A percentile compares a stretch with the other conserved stretches of the same genome.
These are phyloP conservation scores for Calocybe cyanea DNA, from an alignment of 768 basidiomycete species.

Conservation along the genomic window DNA sequence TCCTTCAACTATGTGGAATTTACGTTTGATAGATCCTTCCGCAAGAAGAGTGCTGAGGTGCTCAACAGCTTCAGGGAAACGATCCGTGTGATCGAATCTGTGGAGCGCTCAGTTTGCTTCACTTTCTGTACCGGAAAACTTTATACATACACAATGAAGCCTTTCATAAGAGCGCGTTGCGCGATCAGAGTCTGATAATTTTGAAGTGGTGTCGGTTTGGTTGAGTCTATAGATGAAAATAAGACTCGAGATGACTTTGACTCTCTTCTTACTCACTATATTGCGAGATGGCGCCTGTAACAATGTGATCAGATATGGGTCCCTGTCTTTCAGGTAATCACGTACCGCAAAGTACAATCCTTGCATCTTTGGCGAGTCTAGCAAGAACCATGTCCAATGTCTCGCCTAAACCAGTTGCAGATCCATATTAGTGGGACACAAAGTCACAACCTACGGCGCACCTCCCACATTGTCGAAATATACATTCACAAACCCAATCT, in stretches of 20 bases:
- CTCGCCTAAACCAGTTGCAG: constrained; percentile 44
- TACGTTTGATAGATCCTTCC: constrained; percentile 72
- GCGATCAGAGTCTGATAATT: constrained; percentile 68
- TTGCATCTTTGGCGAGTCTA: constrained; percentile 70
- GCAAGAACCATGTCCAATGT: constrained; percentile 77
- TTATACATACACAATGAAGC: constrained; percentile 70
- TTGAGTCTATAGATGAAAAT: constrained; percentile 38
- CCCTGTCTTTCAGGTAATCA: constrained; percentile 18
- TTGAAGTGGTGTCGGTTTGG: constrained; percentile 61
- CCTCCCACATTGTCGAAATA: constrained; percentile 84
- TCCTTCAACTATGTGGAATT: constrained; percentile 74
- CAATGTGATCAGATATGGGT: neutral
- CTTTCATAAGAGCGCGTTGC: constrained; percentile 76
- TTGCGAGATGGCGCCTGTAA: constrained; percentile 76
- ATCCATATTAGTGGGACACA: too few relatives aligned
- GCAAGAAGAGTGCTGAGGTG: constrained; percentile 56
- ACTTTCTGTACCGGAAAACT: neutral
- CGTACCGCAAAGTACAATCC: constrained; percentile 82
- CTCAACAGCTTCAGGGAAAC: constrained; percentile 54
- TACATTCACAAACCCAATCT: constrained; percentile 76
- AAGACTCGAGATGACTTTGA: neutral
- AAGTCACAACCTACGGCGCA: too few relatives aligned
- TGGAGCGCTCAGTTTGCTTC: neutral
- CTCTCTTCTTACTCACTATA: constrained; percentile 53
- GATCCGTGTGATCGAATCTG: constrained; percentile 70